These are phyloP conservation scores for Selaginella tamariscina DNA, from an alignment of 75 land plant genomes.

Conservation along the genomic window DNA sequence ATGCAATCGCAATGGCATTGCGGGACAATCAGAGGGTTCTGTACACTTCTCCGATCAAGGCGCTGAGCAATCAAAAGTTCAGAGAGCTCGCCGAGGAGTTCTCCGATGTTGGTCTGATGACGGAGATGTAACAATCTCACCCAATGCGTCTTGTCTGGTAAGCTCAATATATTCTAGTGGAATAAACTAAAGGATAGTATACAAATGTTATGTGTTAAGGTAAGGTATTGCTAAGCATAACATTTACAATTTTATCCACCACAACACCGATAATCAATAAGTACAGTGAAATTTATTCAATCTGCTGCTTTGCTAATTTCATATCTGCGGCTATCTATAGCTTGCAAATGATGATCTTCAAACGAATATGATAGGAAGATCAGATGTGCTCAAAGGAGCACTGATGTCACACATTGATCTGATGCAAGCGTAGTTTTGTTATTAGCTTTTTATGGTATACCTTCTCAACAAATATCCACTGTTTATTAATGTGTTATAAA, in stretches of 20 bases:
- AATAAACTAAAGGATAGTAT: too few species aligned
- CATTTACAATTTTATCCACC: too few species aligned
- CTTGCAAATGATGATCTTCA: not conserved
- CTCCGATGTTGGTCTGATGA: conserved; percentile 98
- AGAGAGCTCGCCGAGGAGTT: conserved; percentile 91
- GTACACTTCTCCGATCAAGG: conserved; percentile 98
- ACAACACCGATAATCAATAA: too few species aligned
- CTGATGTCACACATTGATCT: too few species aligned
- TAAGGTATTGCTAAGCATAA: too few species aligned
- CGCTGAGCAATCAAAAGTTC: conserved; percentile 94
- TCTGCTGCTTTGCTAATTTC: too few species aligned
- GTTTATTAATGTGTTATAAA: not conserved
- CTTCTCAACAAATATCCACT: not conserved
- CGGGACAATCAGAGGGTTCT: conserved; percentile 79
- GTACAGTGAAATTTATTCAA: too few species aligned
- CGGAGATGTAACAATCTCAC: conserved; percentile 98
- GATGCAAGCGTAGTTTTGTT: not conserved
- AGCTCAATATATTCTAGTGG: too few species aligned
- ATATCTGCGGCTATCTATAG: not conserved
- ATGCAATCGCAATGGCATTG: conserved; percentile 95
- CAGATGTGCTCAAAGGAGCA: not conserved
- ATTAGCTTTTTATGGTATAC: not conserved
- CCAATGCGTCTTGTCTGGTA: conserved; percentile 98
- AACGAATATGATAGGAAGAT: not conserved
- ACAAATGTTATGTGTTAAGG: too few species aligned